These are phyloP conservation scores for Stagonosporopsis tanaceti DNA, from an alignment of 2,329 filamentous ascomycete genomes.

Conservation along the genomic window DNA sequence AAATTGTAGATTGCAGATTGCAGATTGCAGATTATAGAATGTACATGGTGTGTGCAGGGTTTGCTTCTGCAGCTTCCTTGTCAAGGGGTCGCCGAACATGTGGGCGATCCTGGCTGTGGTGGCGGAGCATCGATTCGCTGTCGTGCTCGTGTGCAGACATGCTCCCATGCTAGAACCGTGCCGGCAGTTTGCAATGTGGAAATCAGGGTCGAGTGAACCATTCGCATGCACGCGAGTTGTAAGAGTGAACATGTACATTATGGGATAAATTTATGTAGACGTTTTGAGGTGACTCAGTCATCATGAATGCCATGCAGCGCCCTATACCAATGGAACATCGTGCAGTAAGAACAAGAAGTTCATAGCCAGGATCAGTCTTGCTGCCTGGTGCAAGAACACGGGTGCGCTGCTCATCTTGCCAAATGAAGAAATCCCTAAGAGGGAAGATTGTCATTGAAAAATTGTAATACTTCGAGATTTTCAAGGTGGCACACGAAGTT, in stretches of 20 bases:
- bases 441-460: not conserved
- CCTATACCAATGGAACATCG: not conserved
- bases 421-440: constrained; percentile 4
- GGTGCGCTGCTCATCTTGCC: constrained; percentile 25
- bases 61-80: not conserved
- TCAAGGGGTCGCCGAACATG: constrained; percentile 18
- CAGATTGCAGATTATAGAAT: not conserved
- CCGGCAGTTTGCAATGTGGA: not conserved
- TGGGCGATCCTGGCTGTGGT: constrained; percentile 24
- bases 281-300: not conserved
- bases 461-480: not conserved
- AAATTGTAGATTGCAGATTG: not conserved
- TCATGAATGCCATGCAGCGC: not conserved
- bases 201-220: not conserved
- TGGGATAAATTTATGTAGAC: constrained; percentile 18
- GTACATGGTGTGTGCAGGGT: not conserved
- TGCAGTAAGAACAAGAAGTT: constrained; percentile 23
- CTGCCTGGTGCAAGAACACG: constrained; percentile 28
- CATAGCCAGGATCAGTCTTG: constrained; percentile 20
- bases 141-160: constrained; percentile 7
- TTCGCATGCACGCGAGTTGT: not conserved
- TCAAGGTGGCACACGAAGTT: constrained; percentile 6
- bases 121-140: constrained; percentile 27
- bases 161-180: not conserved
- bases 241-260: constrained; percentile 17